Conservation (phyloP, 208 protist species). For the Blechomonas ayalai region DNA sequence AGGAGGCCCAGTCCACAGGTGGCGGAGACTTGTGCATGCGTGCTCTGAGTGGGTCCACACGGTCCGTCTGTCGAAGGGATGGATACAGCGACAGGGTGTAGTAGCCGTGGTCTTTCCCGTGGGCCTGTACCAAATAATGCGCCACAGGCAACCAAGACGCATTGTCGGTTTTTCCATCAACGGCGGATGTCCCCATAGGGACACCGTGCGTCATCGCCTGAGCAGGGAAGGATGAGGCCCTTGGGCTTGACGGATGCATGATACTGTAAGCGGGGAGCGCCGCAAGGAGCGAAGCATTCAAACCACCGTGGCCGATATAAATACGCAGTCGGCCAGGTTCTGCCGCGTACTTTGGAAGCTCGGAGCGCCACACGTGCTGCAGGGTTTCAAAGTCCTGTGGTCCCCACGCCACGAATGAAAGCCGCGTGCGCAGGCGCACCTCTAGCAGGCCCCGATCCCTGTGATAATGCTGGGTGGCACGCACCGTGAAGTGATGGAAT, state of each 20-base stretch:
- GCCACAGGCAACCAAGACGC: constrained; percentile 21
- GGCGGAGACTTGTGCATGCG: constrained; percentile 14
- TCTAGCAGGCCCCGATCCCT: constrained; percentile 9
- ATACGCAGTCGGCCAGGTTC: constrained; percentile 5
- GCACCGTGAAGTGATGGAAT: constrained; percentile 66
- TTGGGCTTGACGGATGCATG: neutral
- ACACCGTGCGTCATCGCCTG: too few relatives aligned
- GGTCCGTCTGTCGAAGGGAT: neutral
- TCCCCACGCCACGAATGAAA: constrained; percentile 42
- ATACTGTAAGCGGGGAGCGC: constrained; percentile 9
- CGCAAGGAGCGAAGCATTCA: constrained; percentile 5
- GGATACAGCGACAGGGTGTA: constrained; percentile 4
- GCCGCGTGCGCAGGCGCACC: constrained; percentile 33
- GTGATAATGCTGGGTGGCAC: constrained; percentile 9
- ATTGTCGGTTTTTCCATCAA: too few relatives aligned
- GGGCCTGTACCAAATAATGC: constrained; percentile 17
- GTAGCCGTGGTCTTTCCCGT: constrained; percentile 35
- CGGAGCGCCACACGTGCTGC: constrained; percentile 7
- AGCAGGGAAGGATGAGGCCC: too few relatives aligned
- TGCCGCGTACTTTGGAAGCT: constrained; percentile 6
- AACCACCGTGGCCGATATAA: constrained; percentile 21
- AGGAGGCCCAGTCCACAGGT: constrained; percentile 11
- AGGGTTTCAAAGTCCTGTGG: constrained; percentile 17
- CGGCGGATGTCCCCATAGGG: neutral
- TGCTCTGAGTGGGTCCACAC: too few relatives aligned